Base-by-base conservation (phyloP, 768 basidiomycete genomes). In the Rhizopogon roseolus region DNA sequence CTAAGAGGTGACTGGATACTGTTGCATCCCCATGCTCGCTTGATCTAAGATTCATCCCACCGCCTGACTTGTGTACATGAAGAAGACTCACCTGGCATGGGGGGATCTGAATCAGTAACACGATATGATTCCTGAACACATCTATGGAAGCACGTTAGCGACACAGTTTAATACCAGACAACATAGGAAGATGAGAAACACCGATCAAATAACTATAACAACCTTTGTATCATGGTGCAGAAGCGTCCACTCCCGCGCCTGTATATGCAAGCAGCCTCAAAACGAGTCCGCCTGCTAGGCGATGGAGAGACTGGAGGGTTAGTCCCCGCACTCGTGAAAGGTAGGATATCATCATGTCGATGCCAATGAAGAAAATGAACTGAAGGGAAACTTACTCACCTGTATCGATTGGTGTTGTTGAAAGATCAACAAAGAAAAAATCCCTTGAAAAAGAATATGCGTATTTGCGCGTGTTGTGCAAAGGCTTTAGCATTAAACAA, bases 141-240 rank as follows among this genome's bases (percentile, higher is more conserved):
- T 64, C 36, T 68, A 57, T 32, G 44, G 29, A 45, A 45, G 6
- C 28, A 17, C 29, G 10, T 46, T 16, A 34, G 38, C 1, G 37
- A 16, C 28, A 17, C 3, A 17, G 17, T 19, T 53, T 27, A 16
- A 46, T 4, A 45, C 16, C 25, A 36, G 11, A 28, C 16, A 5
- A 4, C 32, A 11, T 11, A 49, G 22, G 29, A 27, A 49, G 34
- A 49, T 38, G 28, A 37, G 17, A 27, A 3, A 27, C 0, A 34
- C 53, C 48, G 66, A 54, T 68, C 67, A 68, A 68, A 68, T 68
- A 68, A 68, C 68, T 68, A 68, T 68, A 68, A 68, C 67, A 36
- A 36, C 66, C 59, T 64, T 62, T 60, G 32, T 57, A 40, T 70
- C 67, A 68, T 64, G 51, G 64, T 60, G 57, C 59, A 59, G 68